phyloP scores from a whole-genome alignment of 2,329 filamentous ascomycete genomes.

The Penicillium sp. region DNA sequence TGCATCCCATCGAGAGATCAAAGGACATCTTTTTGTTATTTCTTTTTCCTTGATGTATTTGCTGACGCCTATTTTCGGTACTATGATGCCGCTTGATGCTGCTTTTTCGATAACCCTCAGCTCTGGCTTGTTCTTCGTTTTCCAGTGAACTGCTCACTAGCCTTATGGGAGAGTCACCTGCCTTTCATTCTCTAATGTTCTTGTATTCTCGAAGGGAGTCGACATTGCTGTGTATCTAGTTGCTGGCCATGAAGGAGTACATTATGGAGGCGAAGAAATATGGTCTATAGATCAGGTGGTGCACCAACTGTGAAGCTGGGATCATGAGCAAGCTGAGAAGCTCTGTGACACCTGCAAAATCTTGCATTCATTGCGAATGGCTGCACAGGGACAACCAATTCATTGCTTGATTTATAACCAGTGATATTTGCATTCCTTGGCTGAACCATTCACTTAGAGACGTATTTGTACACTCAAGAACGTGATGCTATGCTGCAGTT shows the following conservation, averaged over 20 bases:
- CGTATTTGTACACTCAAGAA: neutral
- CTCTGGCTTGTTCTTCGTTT: conserved; percentile 17
- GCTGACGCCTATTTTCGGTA: conserved; percentile 22
- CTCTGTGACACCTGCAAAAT: neutral
- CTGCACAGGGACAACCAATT: neutral
- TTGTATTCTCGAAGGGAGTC: neutral
- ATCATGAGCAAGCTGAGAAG: neutral
- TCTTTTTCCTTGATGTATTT: conserved; percentile 18
- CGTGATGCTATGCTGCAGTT: neutral
- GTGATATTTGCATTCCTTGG: neutral
- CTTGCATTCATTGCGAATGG: neutral
- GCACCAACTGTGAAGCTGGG: neutral
- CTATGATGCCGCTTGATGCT: conserved; percentile 16
- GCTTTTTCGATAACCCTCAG: conserved; percentile 13
- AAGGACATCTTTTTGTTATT: conserved; percentile 17
- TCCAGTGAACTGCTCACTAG: conserved; percentile 17
- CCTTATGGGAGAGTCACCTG: conserved; percentile 4
- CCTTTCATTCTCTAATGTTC: conserved; percentile 5
- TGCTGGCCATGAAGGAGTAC: conserved; percentile 1
- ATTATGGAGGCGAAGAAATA: neutral
- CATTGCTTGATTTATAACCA: neutral
- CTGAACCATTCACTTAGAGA: neutral
- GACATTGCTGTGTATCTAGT: conserved; percentile 4
- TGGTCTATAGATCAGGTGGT: neutral
- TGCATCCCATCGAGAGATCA: conserved; percentile 25